Evolutionary conservation across 371 early-diverging fungal species (phyloP).

Genomic region (Sporodiniella umbellata): DNA sequence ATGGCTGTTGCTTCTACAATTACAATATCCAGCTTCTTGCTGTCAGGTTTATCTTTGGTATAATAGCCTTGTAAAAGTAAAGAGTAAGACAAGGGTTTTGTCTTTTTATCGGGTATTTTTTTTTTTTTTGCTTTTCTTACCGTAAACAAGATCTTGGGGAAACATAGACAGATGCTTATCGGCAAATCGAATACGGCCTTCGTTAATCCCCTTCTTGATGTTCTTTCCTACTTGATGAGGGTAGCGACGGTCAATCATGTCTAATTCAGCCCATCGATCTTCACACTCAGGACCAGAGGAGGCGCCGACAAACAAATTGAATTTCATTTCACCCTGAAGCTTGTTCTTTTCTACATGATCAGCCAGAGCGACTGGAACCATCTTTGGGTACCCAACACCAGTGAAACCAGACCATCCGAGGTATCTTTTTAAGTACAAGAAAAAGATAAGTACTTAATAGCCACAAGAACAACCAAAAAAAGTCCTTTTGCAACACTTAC

Average conservation of each 20-base stretch:
- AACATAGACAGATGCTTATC: slow-evolving; percentile 59
- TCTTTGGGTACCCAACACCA: slow-evolving; percentile 55
- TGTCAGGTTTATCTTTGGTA: slow-evolving; percentile 42
- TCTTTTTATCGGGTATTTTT: not conserved
- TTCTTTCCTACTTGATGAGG: slow-evolving; percentile 56
- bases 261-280: slow-evolving; percentile 44
- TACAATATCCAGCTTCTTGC: slow-evolving; percentile 46
- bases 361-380: slow-evolving; percentile 48
- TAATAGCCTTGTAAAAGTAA: slow-evolving; percentile 27
- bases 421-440: slow-evolving; percentile 19
- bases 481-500: slow-evolving; percentile 24
- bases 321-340: slow-evolving; percentile 50
- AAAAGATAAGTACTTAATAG: too few species aligned
- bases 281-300: slow-evolving; percentile 49
- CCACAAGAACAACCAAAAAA: not conserved
- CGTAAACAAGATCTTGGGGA: slow-evolving; percentile 50
- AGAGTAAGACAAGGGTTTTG: not conserved
- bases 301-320: slow-evolving; percentile 54
- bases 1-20: slow-evolving; percentile 57
- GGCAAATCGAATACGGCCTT: slow-evolving; percentile 52
- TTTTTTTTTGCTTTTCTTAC: slow-evolving; percentile 14
- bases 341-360: slow-evolving; percentile 52
- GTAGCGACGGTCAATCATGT: slow-evolving; percentile 56
- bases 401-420: slow-evolving; percentile 54
- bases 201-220: slow-evolving; percentile 53